Evolutionary conservation across 2,329 filamentous ascomycete genomes (phyloP).

Genomic region (Berkeleyomyces rouxiae): DNA sequence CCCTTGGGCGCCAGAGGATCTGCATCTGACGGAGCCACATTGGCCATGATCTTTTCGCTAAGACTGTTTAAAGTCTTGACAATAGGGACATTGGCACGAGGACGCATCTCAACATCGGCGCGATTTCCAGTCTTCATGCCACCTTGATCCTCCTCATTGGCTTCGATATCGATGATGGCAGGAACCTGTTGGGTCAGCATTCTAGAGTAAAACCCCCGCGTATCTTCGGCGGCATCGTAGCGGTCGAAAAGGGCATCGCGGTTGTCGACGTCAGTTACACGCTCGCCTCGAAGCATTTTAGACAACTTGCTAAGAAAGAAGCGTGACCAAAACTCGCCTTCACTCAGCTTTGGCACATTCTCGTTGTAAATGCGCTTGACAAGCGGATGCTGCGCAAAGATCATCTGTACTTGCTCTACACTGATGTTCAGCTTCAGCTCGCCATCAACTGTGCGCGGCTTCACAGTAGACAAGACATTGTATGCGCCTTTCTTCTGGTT

Average conservation of each 20-base stretch:
- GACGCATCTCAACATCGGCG: conserved; percentile 80
- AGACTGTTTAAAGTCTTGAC: conserved; percentile 77
- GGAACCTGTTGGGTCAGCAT: conserved; percentile 54
- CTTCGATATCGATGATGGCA: conserved; percentile 79
- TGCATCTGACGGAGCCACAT: conserved; percentile 63
- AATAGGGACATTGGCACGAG: conserved; percentile 66
- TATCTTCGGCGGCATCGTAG: conserved; percentile 61
- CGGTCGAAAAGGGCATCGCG: conserved; percentile 69
- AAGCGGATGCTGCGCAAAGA: conserved; percentile 83
- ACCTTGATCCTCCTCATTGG: conserved; percentile 88
- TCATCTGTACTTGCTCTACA: conserved; percentile 80
- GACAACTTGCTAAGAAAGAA: conserved; percentile 87
- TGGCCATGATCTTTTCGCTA: conserved; percentile 83
- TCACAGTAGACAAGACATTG: conserved; percentile 83
- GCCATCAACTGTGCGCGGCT: conserved; percentile 58
- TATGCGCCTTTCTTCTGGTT: conserved; percentile 78
- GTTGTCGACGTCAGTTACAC: conserved; percentile 59
- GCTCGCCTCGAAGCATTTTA: conserved; percentile 82
- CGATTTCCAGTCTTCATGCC: conserved; percentile 66
- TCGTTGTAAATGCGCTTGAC: conserved; percentile 86
- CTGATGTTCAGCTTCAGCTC: conserved; percentile 68
- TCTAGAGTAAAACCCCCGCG: conserved; percentile 33
- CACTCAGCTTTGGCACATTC: conserved; percentile 65
- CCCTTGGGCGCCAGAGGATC: conserved; percentile 40
- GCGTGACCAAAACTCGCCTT: conserved; percentile 76